phyloP scores from a whole-genome alignment of 2,329 filamentous ascomycete genomes.

The Hypomyces rosellus region DNA sequence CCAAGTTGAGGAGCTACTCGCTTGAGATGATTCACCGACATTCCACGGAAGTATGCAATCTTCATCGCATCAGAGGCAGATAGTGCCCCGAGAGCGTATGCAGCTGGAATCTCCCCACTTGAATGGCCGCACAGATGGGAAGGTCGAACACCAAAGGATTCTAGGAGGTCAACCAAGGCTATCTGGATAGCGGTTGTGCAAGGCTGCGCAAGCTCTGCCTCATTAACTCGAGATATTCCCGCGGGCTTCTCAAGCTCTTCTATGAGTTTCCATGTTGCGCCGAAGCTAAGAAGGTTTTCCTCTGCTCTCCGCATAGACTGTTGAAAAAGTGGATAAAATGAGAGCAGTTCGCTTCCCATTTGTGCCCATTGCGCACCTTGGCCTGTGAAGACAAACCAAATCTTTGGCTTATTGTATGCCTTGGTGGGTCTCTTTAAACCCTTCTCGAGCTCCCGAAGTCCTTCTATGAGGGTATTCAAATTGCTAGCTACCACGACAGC shows the following conservation, averaged over 20 bases:
- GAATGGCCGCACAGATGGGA: slow-evolving; percentile 19
- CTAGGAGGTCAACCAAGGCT: slow-evolving; percentile 16
- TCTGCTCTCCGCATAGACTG: slow-evolving; percentile 1
- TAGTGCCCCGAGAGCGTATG: slow-evolving; percentile 26
- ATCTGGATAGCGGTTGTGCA: slow-evolving; percentile 18
- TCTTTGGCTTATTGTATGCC: no score
- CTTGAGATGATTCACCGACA: slow-evolving; percentile 7
- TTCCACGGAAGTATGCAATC: slow-evolving; percentile 19
- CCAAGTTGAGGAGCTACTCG: no score
- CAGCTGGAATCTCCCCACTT: slow-evolving; percentile 28
- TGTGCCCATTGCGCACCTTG: slow-evolving; percentile 27
- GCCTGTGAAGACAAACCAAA: slow-evolving; percentile 24
- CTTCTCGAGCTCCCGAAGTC: background rate
- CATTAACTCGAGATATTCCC: slow-evolving; percentile 14
- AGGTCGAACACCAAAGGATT: slow-evolving; percentile 12
- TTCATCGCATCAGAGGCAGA: slow-evolving; percentile 14
- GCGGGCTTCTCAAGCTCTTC: slow-evolving; percentile 10
- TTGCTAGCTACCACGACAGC: no score
- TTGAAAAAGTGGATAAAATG: background rate
- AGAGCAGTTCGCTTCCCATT: slow-evolving; percentile 26
- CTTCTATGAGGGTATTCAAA: no score
- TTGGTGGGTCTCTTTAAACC: background rate
- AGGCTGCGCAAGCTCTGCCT: slow-evolving; percentile 16
- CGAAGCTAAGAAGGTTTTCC: slow-evolving; percentile 2
- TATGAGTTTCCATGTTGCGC: slow-evolving; percentile 5